Base-by-base conservation (phyloP, 1,139 yeast genomes). In the Maudiozyma humilis region DNA sequence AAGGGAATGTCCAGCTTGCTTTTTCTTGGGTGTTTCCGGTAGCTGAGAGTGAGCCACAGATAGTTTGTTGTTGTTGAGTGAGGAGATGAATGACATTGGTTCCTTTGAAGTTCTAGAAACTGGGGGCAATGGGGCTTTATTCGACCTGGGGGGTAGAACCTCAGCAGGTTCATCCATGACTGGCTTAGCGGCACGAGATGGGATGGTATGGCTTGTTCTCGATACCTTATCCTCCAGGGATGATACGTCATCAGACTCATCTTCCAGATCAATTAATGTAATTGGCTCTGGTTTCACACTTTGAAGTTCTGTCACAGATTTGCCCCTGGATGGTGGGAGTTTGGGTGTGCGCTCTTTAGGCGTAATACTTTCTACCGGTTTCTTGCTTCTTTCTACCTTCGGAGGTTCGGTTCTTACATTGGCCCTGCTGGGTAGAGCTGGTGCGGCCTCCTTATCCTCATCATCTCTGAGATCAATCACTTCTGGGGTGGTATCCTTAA, bases 21-120 rank as follows among this genome's bases (percentile, higher is more conserved):
- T 31, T 4, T 16, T 43, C 23, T 33, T 40, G 4, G 42, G 36
- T 2, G 42, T 38, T 5, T 37, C 34, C 6, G 42, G 23, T 15
- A 18, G 19, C 16, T 16, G 18, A 1, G 14, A 15, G 15, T 42
- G 38, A 2, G 37, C 29, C 17, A 13, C 40, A 2, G 58, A 49
- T n/a, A 53, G 36, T 37, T 52, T 53, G 32, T 55, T 55, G 13
- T 50, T 46, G 30, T 48, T 48, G 5, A 55, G 35, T 5, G 60
- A 56, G 10, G 38, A 41, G 18, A 54, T 19, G 34, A 44, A 54
- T 16, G 48, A 44, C 25, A 32, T 34, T 13, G 47, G 43, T 15
- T 44, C 44, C 12, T 35, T 23, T 13, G 31, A 7, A 8, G 19
- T 29, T 14, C 47, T 41, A 7, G 47, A 32, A 5, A 15, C 42